A percentile compares a stretch with the other conserved stretches of the same genome.
Evolutionary conservation across 495 filamentous ascomycete genomes (phyloP).

Genomic region (Aspergillus avenaceus): DNA sequence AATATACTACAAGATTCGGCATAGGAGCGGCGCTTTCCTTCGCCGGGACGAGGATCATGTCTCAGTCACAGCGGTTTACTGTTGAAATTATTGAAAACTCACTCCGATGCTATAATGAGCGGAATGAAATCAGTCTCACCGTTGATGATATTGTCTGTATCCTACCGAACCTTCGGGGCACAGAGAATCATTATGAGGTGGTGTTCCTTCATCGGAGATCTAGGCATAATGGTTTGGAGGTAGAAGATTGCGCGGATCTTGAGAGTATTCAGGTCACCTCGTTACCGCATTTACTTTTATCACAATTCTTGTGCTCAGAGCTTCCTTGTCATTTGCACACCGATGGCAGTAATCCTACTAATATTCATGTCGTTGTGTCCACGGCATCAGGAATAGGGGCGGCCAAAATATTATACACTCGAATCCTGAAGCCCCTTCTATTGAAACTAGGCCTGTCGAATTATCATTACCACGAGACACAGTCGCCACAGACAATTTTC

Average conservation of each 20-base stretch:
- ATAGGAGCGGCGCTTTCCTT: background rate
- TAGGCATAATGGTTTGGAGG: background rate
- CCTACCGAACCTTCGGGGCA: conserved; percentile 5
- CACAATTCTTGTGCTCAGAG: conserved; percentile 15
- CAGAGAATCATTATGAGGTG: conserved; percentile 11
- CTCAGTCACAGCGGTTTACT: background rate
- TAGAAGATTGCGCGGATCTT: conserved; percentile 6
- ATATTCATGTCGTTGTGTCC: conserved; percentile 68
- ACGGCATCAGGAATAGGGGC: conserved; percentile 64
- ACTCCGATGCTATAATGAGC: conserved; percentile 17
- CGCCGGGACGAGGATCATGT: background rate
- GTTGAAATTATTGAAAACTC: conserved; percentile 4
- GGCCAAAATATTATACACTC: conserved; percentile 52
- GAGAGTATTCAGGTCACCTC: conserved; percentile 12
- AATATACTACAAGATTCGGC: too few relatives aligned
- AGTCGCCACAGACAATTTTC: conserved; percentile 53
- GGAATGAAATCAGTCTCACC: conserved; percentile 18
- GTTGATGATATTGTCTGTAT: conserved; percentile 29
- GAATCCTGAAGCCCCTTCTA: conserved; percentile 57
- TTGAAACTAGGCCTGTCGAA: conserved; percentile 32
- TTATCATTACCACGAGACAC: conserved; percentile 53
- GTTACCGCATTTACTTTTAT: conserved; percentile 15
- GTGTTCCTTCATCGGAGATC: conserved; percentile 20
- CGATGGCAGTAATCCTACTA: conserved; percentile 4
- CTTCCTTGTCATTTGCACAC: conserved; percentile 23